Evolutionary conservation across 1,284 basidiomycete species (phyloP), one percentile per base, ranked within the genome.

Genomic region (Cutaneotrichosporon dermatis): DNA sequence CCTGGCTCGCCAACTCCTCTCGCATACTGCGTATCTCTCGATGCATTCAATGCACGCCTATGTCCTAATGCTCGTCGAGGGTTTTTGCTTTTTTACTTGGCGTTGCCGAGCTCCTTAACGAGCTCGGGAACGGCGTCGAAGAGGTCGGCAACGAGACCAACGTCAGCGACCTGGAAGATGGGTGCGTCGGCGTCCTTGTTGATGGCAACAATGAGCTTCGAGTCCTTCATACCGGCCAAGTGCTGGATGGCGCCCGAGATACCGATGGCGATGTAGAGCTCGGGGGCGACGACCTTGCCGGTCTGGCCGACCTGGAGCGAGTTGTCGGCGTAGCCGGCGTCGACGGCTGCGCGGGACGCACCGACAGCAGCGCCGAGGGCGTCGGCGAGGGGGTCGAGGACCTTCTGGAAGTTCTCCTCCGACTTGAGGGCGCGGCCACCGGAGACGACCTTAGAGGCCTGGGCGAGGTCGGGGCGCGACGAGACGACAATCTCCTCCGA

Each of bases 101-200:
- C 25, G 54, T 55, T 51, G 57, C 58, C 63, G 37, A 95, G 75
- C 79, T 94, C 92, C 79, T 91, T 84, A 37, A 89, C 84, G 58
- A 97, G 79, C 78, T 94, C 85, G 1, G 93, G 93, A 2, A 95
- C 92, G 43, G 83, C 90, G 41, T 93, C 86, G 72, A 88, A 96
- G 52, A 96, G 81, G 75, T 96, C 93, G 57, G 85, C 95, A 4
- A 98, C 94, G 25, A 99, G 85, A 5, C 96, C 96, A 15, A 89
- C 84, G 77, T 99, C 96, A 41, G 96, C 96, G 1, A 99, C 88
- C 46, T 99, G 95, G 86, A 98, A 98, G 74, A 99, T 99, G 5
- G 96, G 96, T 13, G 96, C 96, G 73, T 99, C 95, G 51, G 92
- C 83, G 75, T 98, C 95, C 90, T 99, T 99, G 83, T 99, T 99